These are phyloP conservation scores for Neurospora intermedia DNA, from an alignment of 495 filamentous ascomycete genomes.

Conservation along the genomic window DNA sequence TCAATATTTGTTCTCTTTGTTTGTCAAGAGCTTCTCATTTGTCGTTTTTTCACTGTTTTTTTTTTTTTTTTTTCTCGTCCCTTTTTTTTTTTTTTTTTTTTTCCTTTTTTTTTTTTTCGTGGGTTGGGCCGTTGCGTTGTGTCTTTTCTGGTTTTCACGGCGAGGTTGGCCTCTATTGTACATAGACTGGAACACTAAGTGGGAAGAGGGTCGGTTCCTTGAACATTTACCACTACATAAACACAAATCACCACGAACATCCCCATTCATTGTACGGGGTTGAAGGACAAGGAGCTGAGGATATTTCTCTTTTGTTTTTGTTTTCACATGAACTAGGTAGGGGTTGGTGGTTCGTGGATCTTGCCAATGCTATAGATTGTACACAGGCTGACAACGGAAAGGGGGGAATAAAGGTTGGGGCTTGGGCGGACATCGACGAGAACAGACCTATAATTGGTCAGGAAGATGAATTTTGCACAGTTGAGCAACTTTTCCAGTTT, in stretches of 20 bases:
- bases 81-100: not conserved
- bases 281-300: not conserved
- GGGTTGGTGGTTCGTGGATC: not conserved
- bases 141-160: not conserved
- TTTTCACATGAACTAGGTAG: not conserved
- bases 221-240: not conserved
- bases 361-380: not conserved
- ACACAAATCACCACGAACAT: not conserved
- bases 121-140: not conserved
- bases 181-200: not conserved
- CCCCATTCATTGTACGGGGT: not conserved
- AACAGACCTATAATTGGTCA: not conserved
- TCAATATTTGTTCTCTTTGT: not conserved
- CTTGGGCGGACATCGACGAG: not conserved
- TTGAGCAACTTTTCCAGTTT: not conserved
- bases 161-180: not conserved
- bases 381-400: not conserved
- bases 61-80: not conserved
- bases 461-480: not conserved
- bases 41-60: not conserved
- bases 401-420: not conserved
- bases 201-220: not conserved
- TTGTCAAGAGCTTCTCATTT: not conserved
- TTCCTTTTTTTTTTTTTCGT: not conserved
- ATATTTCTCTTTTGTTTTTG: not conserved